Conservation (phyloP, 805 yeast genomes). For the Debaryomyces hansenii region DNA sequence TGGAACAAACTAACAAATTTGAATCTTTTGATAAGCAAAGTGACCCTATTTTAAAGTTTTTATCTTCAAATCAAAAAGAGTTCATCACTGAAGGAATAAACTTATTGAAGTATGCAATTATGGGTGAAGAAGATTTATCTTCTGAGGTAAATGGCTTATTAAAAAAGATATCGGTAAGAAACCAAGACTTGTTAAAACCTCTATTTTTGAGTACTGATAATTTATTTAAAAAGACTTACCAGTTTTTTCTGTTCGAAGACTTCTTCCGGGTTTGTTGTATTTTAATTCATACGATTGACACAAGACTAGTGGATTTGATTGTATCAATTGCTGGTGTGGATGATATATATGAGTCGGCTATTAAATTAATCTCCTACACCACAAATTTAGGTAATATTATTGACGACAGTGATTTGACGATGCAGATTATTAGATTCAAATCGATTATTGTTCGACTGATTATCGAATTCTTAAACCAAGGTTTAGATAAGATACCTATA, state of each 20-base stretch:
- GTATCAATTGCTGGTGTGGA: constrained; percentile 23
- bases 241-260: constrained; percentile 32
- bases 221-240: constrained; percentile 21
- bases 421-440: constrained; percentile 38
- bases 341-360: constrained; percentile 28
- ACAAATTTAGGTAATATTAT: constrained; percentile 31
- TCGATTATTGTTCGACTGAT: constrained; percentile 25
- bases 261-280: constrained; percentile 32
- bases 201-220: constrained; percentile 26
- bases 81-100: constrained; percentile 36
- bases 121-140: constrained; percentile 35
- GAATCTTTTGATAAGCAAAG: constrained; percentile 18
- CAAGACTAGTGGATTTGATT: constrained; percentile 19
- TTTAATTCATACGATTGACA: constrained; percentile 20
- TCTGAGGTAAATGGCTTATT: constrained; percentile 20
- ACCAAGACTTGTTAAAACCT: constrained; percentile 32
- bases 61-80: constrained; percentile 31
- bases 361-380: constrained; percentile 26
- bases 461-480: constrained; percentile 24
- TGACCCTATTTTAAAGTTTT: constrained; percentile 38
- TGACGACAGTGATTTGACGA: constrained; percentile 30
- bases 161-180: constrained; percentile 24
- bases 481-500: constrained; percentile 32
- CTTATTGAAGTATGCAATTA: constrained; percentile 37
- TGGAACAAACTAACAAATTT: constrained; percentile 1